Conservation (phyloP, 1,139 yeast genomes). For the Geotrichum candidum region DNA sequence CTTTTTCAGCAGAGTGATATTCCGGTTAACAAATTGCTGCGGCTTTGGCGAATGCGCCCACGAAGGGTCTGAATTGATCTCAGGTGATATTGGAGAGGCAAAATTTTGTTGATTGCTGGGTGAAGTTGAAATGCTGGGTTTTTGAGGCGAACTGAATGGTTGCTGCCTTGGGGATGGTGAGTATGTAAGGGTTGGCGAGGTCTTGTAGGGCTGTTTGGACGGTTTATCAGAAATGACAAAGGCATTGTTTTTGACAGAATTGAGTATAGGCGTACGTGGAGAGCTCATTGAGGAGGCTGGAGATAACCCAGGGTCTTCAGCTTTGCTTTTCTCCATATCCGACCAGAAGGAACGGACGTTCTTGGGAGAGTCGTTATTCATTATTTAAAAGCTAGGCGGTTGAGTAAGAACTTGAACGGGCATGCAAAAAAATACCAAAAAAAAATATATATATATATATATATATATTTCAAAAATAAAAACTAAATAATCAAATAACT, state of each 20-base stretch:
- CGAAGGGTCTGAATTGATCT: not conserved
- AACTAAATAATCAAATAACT: not conserved
- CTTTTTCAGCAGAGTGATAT: conserved; percentile 14
- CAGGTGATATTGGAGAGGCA: not conserved
- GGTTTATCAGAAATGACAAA: conserved; percentile 22
- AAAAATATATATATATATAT: no score
- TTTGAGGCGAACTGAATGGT: not conserved
- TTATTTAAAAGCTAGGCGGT: not conserved
- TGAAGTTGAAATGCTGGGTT: not conserved
- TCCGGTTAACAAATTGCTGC: not conserved
- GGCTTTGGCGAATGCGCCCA: not conserved
- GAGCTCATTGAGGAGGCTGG: conserved; percentile 16
- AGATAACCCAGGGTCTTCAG: conserved; percentile 18
- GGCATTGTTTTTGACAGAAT: conserved; percentile 20
- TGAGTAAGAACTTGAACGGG: not conserved
- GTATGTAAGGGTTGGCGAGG: not conserved
- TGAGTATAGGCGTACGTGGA: conserved; percentile 9
- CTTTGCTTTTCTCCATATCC: conserved; percentile 27
- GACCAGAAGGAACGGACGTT: conserved; percentile 31
- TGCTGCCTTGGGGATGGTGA: conserved; percentile 3
- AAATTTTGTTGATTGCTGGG: not conserved
- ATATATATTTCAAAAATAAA: no score
- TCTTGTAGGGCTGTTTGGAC: not conserved
- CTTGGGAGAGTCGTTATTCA: conserved; percentile 18
- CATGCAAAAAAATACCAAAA: not conserved